phyloP scores from a whole-genome alignment of 371 early-diverging fungal genomes.

The Syncephalastrum contaminatum region DNA sequence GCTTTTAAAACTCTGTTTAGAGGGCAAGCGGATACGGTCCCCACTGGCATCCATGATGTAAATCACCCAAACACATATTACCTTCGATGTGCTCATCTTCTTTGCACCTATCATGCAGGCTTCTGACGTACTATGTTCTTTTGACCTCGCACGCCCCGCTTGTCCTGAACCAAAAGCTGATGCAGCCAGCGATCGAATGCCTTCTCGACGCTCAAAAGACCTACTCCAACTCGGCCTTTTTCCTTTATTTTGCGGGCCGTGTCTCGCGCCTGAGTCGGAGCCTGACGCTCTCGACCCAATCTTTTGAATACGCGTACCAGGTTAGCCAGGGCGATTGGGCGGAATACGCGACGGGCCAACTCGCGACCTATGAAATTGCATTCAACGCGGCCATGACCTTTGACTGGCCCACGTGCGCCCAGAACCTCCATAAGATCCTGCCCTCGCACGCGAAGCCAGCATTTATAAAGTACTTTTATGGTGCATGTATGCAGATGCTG shows the following conservation, averaged over 20 bases:
- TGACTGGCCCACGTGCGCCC: slow-evolving; percentile 54
- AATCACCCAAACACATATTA: slow-evolving; percentile 5
- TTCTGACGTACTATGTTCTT: slow-evolving; percentile 41
- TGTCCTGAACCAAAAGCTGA: slow-evolving; percentile 36
- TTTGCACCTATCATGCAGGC: slow-evolving; percentile 15
- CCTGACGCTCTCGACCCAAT: slow-evolving; percentile 46
- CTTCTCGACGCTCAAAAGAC: slow-evolving; percentile 54
- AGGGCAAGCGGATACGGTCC: slow-evolving; percentile 51
- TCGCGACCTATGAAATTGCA: slow-evolving; percentile 62
- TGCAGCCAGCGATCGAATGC: slow-evolving; percentile 58
- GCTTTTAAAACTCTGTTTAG: slow-evolving; percentile 46
- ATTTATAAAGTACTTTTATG: slow-evolving; percentile 60
- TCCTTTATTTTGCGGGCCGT: slow-evolving; percentile 62
- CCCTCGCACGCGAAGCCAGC: slow-evolving; percentile 53
- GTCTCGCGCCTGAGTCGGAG: slow-evolving; percentile 53
- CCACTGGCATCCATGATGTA: slow-evolving; percentile 56
- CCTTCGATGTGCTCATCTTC: too few species aligned
- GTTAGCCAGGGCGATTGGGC: slow-evolving; percentile 52
- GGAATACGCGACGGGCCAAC: slow-evolving; percentile 36
- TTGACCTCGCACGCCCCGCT: slow-evolving; percentile 49
- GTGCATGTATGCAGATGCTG: slow-evolving; percentile 52
- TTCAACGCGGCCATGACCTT: slow-evolving; percentile 56
- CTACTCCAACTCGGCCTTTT: slow-evolving; percentile 64
- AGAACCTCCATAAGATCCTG: slow-evolving; percentile 41
- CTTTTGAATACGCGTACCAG: slow-evolving; percentile 44